Evolutionary conservation across 164 flowering plant genomes (phyloP).

Genomic region (Stephania cephalantha): DNA sequence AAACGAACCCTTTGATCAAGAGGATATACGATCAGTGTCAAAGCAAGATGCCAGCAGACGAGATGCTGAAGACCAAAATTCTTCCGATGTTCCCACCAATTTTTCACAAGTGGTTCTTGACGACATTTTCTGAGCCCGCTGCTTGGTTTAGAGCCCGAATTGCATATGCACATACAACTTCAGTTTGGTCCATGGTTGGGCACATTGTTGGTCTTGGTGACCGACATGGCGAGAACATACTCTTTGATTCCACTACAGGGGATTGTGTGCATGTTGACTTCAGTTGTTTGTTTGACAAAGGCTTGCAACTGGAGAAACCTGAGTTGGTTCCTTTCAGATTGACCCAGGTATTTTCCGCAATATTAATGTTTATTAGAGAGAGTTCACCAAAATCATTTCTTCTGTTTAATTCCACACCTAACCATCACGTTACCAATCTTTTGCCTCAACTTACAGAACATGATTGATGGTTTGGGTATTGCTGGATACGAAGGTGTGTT

Average conservation of each 20-base stretch:
- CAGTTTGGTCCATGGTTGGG: slow-evolving; percentile 99
- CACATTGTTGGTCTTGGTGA: slow-evolving; percentile 99
- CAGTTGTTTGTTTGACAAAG: slow-evolving; percentile 99
- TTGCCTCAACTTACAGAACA: slow-evolving; percentile 50
- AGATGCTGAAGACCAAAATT: slow-evolving; percentile 81
- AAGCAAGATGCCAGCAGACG: slow-evolving; percentile 79
- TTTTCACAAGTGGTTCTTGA: slow-evolving; percentile 92
- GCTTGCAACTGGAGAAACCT: slow-evolving; percentile 93
- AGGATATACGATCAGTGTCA: slow-evolving; percentile 90
- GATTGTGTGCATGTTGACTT: slow-evolving; percentile 99
- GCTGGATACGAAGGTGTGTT: slow-evolving; percentile 95
- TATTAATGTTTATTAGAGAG: background rate
- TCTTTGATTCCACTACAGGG: slow-evolving; percentile 97
- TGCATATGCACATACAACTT: slow-evolving; percentile 97
- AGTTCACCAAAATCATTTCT: background rate
- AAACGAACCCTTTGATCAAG: slow-evolving; percentile 90
- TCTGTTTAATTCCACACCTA: background rate
- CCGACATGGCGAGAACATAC: slow-evolving; percentile 97
- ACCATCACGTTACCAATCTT: background rate
- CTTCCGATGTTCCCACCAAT: slow-evolving; percentile 97
- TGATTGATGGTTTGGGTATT: slow-evolving; percentile 97
- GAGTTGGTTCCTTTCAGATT: slow-evolving; percentile 98
- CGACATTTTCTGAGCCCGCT: slow-evolving; percentile 96
- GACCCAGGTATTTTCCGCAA: slow-evolving; percentile 61
- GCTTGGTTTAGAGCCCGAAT: slow-evolving; percentile 97